Percentiles rank a stretch among this genome's conserved stretches.
Conservation (phyloP, 345 rosid species). For the Camelina laxa region DNA sequence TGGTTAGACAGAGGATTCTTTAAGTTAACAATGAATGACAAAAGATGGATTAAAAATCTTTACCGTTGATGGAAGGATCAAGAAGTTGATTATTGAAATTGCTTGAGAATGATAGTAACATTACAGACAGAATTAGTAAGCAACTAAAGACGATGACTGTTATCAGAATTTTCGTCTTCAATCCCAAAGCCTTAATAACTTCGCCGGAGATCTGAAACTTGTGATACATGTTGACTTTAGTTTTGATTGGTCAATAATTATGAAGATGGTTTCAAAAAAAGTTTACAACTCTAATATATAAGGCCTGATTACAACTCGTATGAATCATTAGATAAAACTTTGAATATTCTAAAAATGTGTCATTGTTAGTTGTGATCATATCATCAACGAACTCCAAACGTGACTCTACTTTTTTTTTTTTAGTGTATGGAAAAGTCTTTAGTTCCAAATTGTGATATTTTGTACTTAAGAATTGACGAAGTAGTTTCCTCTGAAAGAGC, state of each 20-base stretch:
- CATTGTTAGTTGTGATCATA: constrained; percentile 14
- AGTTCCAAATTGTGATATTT: constrained; percentile 11
- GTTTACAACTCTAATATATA: background rate
- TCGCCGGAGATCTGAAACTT: constrained; percentile 16
- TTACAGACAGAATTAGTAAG: constrained; percentile 9
- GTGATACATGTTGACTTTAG: constrained; percentile 21
- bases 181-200: background rate
- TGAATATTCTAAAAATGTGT: constrained; percentile 6
- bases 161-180: constrained; percentile 13
- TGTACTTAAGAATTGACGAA: background rate
- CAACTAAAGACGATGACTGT: constrained; percentile 8
- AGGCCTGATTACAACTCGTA: background rate
- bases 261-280: background rate
- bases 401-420: constrained; percentile 3
- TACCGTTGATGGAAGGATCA: constrained; percentile 17
- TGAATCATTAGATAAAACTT: background rate
- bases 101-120: constrained; percentile 25
- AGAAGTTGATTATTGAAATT: constrained; percentile 21
- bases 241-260: background rate
- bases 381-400: constrained; percentile 9
- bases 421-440: background rate
- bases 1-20: constrained; percentile 2
- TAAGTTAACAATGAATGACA: background rate
- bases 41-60: background rate
- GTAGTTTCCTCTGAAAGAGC: background rate